Percentiles rank a stretch among this genome's conserved stretches.
phyloP scores from a whole-genome alignment of 257 asterid species.

The Solanum dulcamara region DNA sequence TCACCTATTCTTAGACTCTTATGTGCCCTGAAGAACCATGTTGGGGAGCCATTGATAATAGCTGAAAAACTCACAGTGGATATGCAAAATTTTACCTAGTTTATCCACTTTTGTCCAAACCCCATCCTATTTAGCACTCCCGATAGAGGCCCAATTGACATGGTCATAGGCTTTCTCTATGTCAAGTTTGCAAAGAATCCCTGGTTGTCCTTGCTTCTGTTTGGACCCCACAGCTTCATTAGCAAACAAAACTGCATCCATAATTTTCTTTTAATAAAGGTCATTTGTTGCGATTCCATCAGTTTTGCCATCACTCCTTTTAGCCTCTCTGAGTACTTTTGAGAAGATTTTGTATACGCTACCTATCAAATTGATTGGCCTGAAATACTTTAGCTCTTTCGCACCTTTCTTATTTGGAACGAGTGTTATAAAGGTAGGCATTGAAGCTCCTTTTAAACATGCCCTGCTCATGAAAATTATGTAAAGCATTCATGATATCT shows the following conservation, averaged over 20 bases:
- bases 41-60: not conserved
- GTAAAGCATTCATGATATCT: not conserved
- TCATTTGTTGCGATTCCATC: not conserved
- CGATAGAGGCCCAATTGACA: not conserved
- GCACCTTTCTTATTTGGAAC: not conserved
- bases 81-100: not conserved
- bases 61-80: not conserved
- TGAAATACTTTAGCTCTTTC: not conserved
- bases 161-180: not conserved
- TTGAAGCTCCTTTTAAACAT: not conserved
- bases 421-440: not conserved
- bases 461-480: not conserved
- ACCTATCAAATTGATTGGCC: not conserved
- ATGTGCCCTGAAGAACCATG: not conserved
- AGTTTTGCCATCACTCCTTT: not conserved
- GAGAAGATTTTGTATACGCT: not conserved
- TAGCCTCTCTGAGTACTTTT: not conserved
- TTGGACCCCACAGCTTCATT: not conserved
- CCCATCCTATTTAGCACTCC: not conserved
- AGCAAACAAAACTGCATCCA: not conserved
- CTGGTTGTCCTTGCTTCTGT: not conserved
- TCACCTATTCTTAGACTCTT: not conserved
- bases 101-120: not conserved
- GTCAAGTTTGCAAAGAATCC: not conserved
- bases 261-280: not conserved